Evolutionary conservation across 768 basidiomycete genomes (phyloP).

Genomic region (Naematelia encephala): DNA sequence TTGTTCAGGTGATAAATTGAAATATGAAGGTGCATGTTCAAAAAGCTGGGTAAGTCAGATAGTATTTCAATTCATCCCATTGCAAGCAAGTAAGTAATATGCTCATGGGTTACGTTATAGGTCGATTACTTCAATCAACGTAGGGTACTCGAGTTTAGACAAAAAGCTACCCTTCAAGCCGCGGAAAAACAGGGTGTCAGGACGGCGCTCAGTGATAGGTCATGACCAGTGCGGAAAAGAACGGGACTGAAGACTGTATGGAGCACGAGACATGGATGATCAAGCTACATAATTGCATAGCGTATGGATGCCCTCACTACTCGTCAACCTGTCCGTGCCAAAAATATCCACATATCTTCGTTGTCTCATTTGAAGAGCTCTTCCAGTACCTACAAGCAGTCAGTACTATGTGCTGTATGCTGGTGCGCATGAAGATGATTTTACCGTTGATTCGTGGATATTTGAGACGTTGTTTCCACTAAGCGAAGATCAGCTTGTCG

Average conservation of each 20-base stretch:
- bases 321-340: too few relatives aligned
- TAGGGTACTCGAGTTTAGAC: conserved; percentile 59
- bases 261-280: not conserved
- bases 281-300: conserved; percentile 1
- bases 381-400: conserved; percentile 55
- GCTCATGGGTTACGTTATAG: too few relatives aligned
- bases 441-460: conserved; percentile 28
- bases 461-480: conserved; percentile 40
- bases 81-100: too few relatives aligned
- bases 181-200: conserved; percentile 27
- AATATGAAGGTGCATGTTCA: conserved; percentile 60
- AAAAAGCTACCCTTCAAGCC: conserved; percentile 44
- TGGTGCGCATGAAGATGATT: not conserved
- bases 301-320: too few relatives aligned
- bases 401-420: not conserved
- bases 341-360: not conserved
- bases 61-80: too few relatives aligned
- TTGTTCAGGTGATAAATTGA: conserved; percentile 60
- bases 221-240: not conserved
- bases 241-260: not conserved
- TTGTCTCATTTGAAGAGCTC: conserved; percentile 61
- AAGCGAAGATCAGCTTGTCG: not conserved
- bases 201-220: not conserved
- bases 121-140: conserved; percentile 94
- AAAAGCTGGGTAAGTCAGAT: conserved; percentile 49